Evolutionary conservation across 495 filamentous ascomycete species (phyloP).

Genomic region (Lichenothelia convexa): DNA sequence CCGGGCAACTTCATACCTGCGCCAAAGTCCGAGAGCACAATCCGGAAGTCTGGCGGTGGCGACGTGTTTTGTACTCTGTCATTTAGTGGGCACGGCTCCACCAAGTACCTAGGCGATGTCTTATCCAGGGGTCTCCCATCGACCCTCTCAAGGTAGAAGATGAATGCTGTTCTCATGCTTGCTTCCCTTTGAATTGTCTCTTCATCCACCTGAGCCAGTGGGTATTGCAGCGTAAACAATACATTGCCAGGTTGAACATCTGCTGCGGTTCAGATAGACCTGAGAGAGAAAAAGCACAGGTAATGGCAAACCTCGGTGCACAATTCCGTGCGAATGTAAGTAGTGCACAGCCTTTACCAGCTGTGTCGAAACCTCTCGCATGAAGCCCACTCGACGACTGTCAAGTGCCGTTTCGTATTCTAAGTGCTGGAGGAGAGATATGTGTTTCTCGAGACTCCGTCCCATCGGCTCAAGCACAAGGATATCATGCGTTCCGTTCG

Average conservation of each 20-base stretch:
- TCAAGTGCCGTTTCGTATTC: neutral
- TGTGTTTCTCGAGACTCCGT: neutral
- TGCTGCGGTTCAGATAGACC: neutral
- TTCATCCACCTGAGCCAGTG: neutral
- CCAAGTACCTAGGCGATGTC: neutral
- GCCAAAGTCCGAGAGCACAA: conserved; percentile 1
- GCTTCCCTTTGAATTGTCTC: neutral
- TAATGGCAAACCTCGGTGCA: neutral
- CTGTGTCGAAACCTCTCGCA: neutral
- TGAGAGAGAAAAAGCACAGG: neutral
- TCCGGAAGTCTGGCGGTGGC: neutral
- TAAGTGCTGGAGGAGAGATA: neutral
- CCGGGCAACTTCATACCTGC: neutral
- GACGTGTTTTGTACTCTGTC: neutral
- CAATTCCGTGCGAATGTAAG: neutral
- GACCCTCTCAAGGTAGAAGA: neutral
- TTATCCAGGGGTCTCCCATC: neutral
- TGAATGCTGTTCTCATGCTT: neutral
- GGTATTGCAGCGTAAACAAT: neutral
- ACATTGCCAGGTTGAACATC: neutral
- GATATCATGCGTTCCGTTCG: neutral
- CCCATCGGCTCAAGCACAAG: conserved; percentile 1
- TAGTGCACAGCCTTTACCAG: neutral
- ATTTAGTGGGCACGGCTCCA: neutral
- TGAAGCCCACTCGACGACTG: neutral